Conservation (phyloP, 768 basidiomycete species). For the Xerocomellus dryophilus region DNA sequence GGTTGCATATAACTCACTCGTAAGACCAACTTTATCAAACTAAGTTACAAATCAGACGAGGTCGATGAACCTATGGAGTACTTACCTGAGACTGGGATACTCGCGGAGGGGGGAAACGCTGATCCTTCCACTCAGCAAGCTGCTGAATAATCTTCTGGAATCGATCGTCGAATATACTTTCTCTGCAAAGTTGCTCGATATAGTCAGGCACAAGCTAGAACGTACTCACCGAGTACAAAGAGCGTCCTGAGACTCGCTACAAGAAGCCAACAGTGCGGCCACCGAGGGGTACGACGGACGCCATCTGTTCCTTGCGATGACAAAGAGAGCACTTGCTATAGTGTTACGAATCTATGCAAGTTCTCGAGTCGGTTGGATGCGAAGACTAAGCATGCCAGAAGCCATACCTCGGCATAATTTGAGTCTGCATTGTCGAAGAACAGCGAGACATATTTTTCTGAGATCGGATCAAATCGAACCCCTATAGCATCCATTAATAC, state of each 20-base stretch:
- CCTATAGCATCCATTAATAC: constrained; percentile 65
- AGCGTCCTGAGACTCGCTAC: constrained; percentile 50
- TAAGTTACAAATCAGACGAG: constrained; percentile 31
- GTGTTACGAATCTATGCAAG: constrained; percentile 58
- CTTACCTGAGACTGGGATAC: constrained; percentile 75
- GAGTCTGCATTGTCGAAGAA: constrained; percentile 77
- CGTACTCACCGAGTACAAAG: constrained; percentile 53
- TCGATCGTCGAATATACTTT: constrained; percentile 53
- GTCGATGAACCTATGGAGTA: neutral
- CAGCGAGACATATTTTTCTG: constrained; percentile 66
- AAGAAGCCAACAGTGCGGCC: constrained; percentile 54
- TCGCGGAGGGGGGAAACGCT: constrained; percentile 81
- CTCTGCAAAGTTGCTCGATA: constrained; percentile 35
- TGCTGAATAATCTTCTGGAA: constrained; percentile 54
- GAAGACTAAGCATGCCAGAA: neutral
- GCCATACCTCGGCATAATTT: constrained; percentile 76
- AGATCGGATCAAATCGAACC: constrained; percentile 60
- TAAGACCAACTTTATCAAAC: constrained; percentile 87
- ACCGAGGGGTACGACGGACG: constrained; percentile 60
- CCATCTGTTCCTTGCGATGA: constrained; percentile 62
- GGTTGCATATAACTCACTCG: constrained; percentile 45
- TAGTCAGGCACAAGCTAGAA: neutral
- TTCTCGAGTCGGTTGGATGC: neutral
- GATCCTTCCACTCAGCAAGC: constrained; percentile 66
- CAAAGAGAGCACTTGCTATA: constrained; percentile 63